phyloP scores from a whole-genome alignment of 345 rosid genomes.

The Theobroma cacao region DNA sequence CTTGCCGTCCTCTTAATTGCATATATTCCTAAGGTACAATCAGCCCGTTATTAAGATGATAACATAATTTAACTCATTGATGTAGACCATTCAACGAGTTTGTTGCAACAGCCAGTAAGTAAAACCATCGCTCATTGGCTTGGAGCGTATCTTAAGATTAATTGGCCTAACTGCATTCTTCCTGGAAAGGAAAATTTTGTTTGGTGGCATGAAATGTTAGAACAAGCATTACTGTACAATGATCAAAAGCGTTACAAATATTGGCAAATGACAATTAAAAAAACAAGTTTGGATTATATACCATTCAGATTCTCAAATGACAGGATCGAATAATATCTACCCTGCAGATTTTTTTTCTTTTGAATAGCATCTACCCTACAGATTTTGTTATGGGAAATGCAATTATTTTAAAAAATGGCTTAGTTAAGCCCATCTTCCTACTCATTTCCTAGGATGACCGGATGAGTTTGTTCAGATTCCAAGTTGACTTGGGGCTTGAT shows the following conservation, averaged over 20 bases:
- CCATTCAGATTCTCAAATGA: neutral
- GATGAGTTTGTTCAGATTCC: conserved; percentile 11
- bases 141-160: neutral
- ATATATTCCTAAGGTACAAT: neutral
- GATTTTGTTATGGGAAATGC: neutral
- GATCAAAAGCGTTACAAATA: neutral
- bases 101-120: neutral
- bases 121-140: neutral
- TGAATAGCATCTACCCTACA: too few relatives aligned
- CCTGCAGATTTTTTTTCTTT: too few relatives aligned
- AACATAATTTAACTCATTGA: neutral
- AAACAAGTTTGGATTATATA: neutral
- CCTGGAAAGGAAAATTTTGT: neutral
- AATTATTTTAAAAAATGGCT: neutral
- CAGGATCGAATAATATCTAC: neutral
- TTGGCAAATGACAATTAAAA: neutral
- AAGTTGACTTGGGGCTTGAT: conserved; percentile 11
- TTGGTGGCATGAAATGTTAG: neutral
- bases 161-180: neutral
- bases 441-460: conserved; percentile 17
- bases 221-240: neutral
- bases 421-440: conserved; percentile 5
- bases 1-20: neutral
- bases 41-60: neutral
- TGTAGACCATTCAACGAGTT: neutral